A percentile compares a stretch with the other conserved stretches of the same genome.
Conservation (phyloP, 345 rosid genomes). For the Salix caprea region DNA sequence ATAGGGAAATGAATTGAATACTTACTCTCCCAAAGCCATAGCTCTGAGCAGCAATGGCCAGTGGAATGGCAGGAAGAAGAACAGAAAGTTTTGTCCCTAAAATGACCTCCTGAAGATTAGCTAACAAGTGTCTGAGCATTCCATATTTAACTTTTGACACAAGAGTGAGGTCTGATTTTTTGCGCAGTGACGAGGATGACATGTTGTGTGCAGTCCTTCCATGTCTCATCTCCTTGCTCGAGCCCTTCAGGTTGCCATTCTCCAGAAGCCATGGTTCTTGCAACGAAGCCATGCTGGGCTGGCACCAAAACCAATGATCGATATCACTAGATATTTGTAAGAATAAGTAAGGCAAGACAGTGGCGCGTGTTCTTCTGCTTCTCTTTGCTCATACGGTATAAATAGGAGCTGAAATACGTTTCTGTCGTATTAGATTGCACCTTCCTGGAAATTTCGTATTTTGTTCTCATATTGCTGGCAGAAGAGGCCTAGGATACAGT, state of each 20-base stretch:
- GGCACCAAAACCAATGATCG: neutral
- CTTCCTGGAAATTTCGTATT: slow-evolving; percentile 24
- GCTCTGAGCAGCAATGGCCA: slow-evolving; percentile 56
- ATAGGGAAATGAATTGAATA: neutral
- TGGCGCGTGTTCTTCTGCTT: too few species aligned
- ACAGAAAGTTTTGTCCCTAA: slow-evolving; percentile 76
- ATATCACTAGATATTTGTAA: too few species aligned
- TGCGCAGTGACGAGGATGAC: slow-evolving; percentile 79
- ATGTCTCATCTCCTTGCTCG: slow-evolving; percentile 54
- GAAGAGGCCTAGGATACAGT: neutral
- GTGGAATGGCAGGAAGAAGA: slow-evolving; percentile 74
- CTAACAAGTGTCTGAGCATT: slow-evolving; percentile 38
- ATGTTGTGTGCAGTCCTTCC: slow-evolving; percentile 78
- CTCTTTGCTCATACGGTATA: neutral
- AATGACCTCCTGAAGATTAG: slow-evolving; percentile 81
- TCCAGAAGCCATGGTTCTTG: slow-evolving; percentile 51
- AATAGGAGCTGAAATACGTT: slow-evolving; percentile 1
- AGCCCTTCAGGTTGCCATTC: slow-evolving; percentile 49
- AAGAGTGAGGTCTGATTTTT: slow-evolving; percentile 62
- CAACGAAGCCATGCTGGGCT: slow-evolving; percentile 20
- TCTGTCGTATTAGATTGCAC: neutral
- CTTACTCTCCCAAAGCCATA: slow-evolving; percentile 59
- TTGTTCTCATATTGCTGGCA: neutral
- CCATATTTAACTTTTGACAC: slow-evolving; percentile 52
- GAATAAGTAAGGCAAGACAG: too few species aligned